Evolutionary conservation across 2,329 filamentous ascomycete species (phyloP).

Genomic region (Plectosphaerella plurivora): DNA sequence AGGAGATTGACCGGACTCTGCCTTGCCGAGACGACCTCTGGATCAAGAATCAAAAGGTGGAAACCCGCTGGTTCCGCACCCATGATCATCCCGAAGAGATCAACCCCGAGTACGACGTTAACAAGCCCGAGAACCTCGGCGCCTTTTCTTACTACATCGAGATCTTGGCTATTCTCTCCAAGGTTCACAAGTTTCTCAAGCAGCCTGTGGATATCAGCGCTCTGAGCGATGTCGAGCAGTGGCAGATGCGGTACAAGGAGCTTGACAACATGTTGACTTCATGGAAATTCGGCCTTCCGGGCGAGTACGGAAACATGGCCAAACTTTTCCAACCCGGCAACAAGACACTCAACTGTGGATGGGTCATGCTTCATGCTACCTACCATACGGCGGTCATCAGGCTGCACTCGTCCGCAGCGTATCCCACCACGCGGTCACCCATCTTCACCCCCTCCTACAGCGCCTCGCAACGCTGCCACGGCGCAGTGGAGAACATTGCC

Average conservation of each 20-base stretch:
- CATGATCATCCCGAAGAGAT: constrained; percentile 36
- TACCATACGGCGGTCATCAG: constrained; percentile 89
- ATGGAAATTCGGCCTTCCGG: constrained; percentile 81
- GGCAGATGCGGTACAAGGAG: constrained; percentile 83
- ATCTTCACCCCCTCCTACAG: constrained; percentile 88
- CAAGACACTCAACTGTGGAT: constrained; percentile 72
- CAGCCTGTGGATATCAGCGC: constrained; percentile 85
- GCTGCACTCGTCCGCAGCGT: constrained; percentile 86
- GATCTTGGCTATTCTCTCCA: constrained; percentile 79
- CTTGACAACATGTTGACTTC: constrained; percentile 74
- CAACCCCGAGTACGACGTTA: constrained; percentile 57
- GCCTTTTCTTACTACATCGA: constrained; percentile 90
- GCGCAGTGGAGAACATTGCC: constrained; percentile 78
- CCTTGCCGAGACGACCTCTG: constrained; percentile 87
- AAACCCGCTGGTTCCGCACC: constrained; percentile 75
- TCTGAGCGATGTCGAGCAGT: constrained; percentile 78
- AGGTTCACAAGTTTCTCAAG: constrained; percentile 85
- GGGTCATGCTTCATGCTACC: constrained; percentile 88
- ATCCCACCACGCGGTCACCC: constrained; percentile 81
- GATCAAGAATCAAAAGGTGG: constrained; percentile 76
- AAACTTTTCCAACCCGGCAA: constrained; percentile 68
- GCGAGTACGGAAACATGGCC: constrained; percentile 79
- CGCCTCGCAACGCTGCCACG: constrained; percentile 77
- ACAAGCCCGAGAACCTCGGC: constrained; percentile 75
- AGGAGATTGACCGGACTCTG: constrained; percentile 80